phyloP scores from a whole-genome alignment of 306 rosid species.

The Albizia julibrissin region DNA sequence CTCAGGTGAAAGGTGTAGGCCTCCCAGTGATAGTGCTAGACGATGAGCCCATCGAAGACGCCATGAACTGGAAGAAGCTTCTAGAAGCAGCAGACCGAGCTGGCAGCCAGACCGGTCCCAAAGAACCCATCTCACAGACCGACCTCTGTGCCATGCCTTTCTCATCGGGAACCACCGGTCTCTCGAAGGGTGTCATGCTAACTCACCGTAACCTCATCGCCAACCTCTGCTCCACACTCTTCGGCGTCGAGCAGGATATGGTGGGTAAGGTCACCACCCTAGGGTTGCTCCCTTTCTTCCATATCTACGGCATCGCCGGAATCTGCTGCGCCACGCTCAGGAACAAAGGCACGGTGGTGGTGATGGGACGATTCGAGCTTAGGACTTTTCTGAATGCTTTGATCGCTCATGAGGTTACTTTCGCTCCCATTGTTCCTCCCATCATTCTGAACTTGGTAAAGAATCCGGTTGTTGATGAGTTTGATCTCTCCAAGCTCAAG shows the following conservation, averaged over 20 bases:
- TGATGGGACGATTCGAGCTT: slow-evolving; percentile 80
- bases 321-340: slow-evolving; percentile 85
- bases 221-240: slow-evolving; percentile 83
- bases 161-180: slow-evolving; percentile 94
- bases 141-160: slow-evolving; percentile 94
- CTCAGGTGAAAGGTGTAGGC: slow-evolving; percentile 66
- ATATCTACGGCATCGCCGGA: slow-evolving; percentile 91
- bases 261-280: slow-evolving; percentile 74
- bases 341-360: slow-evolving; percentile 89
- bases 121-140: slow-evolving; percentile 51
- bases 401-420: slow-evolving; percentile 72
- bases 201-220: slow-evolving; percentile 79
- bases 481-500: slow-evolving; percentile 76
- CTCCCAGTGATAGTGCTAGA: slow-evolving; percentile 68
- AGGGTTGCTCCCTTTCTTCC: slow-evolving; percentile 86
- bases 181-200: slow-evolving; percentile 93
- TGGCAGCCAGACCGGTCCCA: slow-evolving; percentile 36
- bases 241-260: slow-evolving; percentile 56
- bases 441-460: slow-evolving; percentile 79
- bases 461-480: slow-evolving; percentile 78
- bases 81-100: slow-evolving; percentile 77
- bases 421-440: slow-evolving; percentile 93
- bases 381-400: slow-evolving; percentile 69
- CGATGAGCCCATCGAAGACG: slow-evolving; percentile 65
- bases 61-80: slow-evolving; percentile 75